These are phyloP conservation scores for Sutorius australiensis DNA, from an alignment of 768 basidiomycete genomes.

Conservation along the genomic window DNA sequence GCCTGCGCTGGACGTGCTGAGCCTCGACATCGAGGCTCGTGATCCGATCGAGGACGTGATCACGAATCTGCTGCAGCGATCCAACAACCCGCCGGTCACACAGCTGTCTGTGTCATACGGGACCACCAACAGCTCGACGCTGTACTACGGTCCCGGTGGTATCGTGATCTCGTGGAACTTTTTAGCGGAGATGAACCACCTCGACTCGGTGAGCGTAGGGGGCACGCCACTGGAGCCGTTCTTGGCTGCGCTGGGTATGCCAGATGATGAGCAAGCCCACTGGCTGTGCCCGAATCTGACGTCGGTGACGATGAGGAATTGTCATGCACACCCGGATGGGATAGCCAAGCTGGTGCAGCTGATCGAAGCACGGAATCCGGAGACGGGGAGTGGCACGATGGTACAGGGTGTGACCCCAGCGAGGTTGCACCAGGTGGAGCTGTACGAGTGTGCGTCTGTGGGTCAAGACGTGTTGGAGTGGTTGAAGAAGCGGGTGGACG, in stretches of 20 bases:
- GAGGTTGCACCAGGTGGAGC: constrained; percentile 54
- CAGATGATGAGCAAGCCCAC: constrained; percentile 54
- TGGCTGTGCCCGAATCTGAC: constrained; percentile 67
- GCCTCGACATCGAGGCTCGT: constrained; percentile 69
- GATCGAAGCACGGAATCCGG: constrained; percentile 70
- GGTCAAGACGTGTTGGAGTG: constrained; percentile 69
- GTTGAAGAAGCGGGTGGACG: constrained; percentile 58
- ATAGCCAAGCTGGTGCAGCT: constrained; percentile 67
- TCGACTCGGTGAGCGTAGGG: constrained; percentile 61
- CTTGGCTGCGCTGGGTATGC: constrained; percentile 51
- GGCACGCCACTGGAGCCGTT: constrained; percentile 65
- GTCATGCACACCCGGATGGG: constrained; percentile 61
- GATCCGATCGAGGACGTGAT: constrained; percentile 74
- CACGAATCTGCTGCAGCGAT: constrained; percentile 55
- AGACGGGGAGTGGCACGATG: constrained; percentile 31
- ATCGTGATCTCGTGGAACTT: constrained; percentile 67
- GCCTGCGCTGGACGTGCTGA: constrained; percentile 56
- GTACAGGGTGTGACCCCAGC: constrained; percentile 48
- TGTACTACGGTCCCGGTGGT: constrained; percentile 58
- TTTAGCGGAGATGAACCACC: constrained; percentile 52
- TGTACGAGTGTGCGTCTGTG: constrained; percentile 62
- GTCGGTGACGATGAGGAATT: constrained; percentile 57
- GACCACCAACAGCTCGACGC: constrained; percentile 33
- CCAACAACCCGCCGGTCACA: constrained; percentile 52
- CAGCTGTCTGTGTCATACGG: constrained; percentile 64